These are phyloP conservation scores for Fraxinus dipetala DNA, from an alignment of 305 asterid genomes.

Conservation along the genomic window DNA sequence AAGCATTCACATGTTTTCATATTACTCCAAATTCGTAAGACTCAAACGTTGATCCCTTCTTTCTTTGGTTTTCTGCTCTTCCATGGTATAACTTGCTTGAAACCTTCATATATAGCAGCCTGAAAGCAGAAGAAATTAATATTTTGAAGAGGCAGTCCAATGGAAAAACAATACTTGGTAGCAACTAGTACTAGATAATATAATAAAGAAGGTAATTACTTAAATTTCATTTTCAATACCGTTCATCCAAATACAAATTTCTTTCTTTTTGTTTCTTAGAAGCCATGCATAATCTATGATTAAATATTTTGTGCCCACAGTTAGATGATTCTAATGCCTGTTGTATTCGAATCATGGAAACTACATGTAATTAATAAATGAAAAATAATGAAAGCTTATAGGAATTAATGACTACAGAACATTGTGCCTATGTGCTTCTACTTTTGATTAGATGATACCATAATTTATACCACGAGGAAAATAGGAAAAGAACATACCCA, in stretches of 20 bases:
- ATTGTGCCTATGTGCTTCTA: neutral
- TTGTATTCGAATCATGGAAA: neutral
- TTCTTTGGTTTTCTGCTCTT: constrained; percentile 20
- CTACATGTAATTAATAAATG: neutral
- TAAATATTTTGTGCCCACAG: neutral
- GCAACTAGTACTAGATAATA: neutral
- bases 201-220: neutral
- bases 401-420: neutral
- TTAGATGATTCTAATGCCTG: neutral
- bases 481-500: constrained; percentile 43
- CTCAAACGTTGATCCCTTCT: neutral
- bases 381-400: neutral
- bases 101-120: constrained; percentile 23
- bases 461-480: neutral
- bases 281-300: neutral
- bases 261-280: neutral
- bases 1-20: neutral
- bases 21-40: neutral
- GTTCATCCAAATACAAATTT: neutral
- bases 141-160: neutral
- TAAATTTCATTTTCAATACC: neutral
- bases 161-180: neutral
- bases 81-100: constrained; percentile 26
- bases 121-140: neutral
- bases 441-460: neutral